Percentiles rank a stretch among this genome's conserved stretches.
Conservation (phyloP, 805 yeast genomes). For the Starmera pachycereana region DNA sequence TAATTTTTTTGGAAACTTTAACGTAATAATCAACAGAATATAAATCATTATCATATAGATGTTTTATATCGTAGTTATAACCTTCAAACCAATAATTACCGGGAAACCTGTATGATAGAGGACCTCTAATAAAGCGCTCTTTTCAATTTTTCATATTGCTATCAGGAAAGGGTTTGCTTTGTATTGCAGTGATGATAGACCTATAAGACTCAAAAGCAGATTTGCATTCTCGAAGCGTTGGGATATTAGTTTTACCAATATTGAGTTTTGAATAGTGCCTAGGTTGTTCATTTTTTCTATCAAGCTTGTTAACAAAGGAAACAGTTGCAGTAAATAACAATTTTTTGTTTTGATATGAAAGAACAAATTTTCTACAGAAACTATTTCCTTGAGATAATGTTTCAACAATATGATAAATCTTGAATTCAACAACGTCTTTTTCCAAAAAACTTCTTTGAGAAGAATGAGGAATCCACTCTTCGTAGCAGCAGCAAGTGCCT, state of each 20-base stretch:
- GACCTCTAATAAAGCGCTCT: constrained; percentile 23
- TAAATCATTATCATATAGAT: constrained; percentile 8
- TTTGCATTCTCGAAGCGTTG: background rate
- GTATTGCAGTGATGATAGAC: too few species aligned
- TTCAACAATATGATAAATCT: constrained; percentile 44
- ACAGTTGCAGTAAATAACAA: constrained; percentile 43
- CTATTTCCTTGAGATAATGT: constrained; percentile 42
- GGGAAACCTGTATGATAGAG: constrained; percentile 25
- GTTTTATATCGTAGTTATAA: constrained; percentile 5
- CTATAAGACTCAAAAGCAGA: background rate
- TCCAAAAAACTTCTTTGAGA: constrained; percentile 52
- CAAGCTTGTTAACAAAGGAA: constrained; percentile 12
- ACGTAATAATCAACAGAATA: constrained; percentile 9
- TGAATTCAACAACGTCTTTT: constrained; percentile 37
- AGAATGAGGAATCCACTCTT: constrained; percentile 42
- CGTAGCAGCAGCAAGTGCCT: constrained; percentile 51
- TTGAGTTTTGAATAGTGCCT: constrained; percentile 3
- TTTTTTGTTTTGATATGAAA: constrained; percentile 41
- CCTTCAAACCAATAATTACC: constrained; percentile 21
- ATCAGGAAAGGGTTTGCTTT: too few species aligned
- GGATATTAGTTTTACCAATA: background rate
- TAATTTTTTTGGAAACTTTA: constrained; percentile 1
- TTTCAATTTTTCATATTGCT: constrained; percentile 11
- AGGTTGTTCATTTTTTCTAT: constrained; percentile 4
- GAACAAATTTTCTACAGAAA: constrained; percentile 41